These are phyloP conservation scores for Cornus suecica DNA, from an alignment of 148 eudicot genomes.

Conservation along the genomic window DNA sequence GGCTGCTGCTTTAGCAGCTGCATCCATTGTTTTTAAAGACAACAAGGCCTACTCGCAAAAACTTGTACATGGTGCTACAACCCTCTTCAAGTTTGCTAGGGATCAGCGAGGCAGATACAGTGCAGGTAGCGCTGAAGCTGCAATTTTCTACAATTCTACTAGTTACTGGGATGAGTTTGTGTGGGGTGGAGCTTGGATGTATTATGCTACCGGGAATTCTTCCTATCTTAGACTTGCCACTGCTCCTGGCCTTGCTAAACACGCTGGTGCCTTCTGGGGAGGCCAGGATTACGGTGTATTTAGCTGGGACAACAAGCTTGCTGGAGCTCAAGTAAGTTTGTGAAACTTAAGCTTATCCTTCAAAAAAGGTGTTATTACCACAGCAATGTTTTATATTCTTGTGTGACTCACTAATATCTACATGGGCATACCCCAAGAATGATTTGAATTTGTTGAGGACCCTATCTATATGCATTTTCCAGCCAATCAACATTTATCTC, in stretches of 20 bases:
- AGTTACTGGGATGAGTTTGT: conserved; percentile 84
- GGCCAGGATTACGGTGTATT: conserved; percentile 84
- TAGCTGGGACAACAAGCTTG: conserved; percentile 93
- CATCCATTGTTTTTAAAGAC: conserved; percentile 91
- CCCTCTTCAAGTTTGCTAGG: conserved; percentile 67
- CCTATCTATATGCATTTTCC: neutral
- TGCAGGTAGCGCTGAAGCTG: conserved; percentile 47
- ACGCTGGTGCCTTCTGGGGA: conserved; percentile 94
- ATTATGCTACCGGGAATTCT: conserved; percentile 82
- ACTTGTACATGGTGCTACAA: conserved; percentile 80
- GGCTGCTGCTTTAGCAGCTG: conserved; percentile 89
- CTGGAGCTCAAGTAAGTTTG: conserved; percentile 84
- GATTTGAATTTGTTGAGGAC: neutral
- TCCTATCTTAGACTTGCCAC: conserved; percentile 79
- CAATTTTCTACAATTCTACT: conserved; percentile 71
- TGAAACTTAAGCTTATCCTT: neutral
- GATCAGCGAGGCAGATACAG: conserved; percentile 80
- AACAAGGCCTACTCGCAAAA: conserved; percentile 79
- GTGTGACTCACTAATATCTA: neutral
- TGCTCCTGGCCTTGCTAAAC: conserved; percentile 55
- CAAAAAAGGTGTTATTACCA: neutral
- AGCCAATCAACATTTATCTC: too few relatives aligned
- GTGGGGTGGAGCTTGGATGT: conserved; percentile 89
- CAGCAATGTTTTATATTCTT: neutral
- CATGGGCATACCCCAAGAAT: neutral